phyloP scores from a whole-genome alignment of 2,329 filamentous ascomycete genomes.

The Xenosphaeropsis pyriputrescens region DNA sequence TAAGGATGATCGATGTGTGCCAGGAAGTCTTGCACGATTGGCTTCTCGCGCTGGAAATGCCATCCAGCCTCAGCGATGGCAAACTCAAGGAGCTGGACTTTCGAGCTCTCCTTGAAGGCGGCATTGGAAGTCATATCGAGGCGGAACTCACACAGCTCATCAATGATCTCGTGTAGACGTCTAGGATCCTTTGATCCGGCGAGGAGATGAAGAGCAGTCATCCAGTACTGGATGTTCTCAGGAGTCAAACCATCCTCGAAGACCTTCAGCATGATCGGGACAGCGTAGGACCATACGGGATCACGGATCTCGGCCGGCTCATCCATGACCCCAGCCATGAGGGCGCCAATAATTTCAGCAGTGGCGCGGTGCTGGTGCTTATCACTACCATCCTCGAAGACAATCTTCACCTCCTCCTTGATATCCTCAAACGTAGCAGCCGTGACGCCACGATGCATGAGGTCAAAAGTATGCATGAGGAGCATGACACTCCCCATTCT shows the following conservation, averaged over 20 bases:
- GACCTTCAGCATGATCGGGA: slow-evolving; percentile 73
- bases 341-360: slow-evolving; percentile 77
- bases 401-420: slow-evolving; percentile 59
- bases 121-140: slow-evolving; percentile 92
- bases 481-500: slow-evolving; percentile 78
- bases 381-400: slow-evolving; percentile 87
- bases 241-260: slow-evolving; percentile 88
- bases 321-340: slow-evolving; percentile 71
- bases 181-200: slow-evolving; percentile 83
- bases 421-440: slow-evolving; percentile 74
- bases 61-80: slow-evolving; percentile 79
- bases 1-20: slow-evolving; percentile 92
- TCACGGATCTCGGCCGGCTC: slow-evolving; percentile 59
- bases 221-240: slow-evolving; percentile 91
- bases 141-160: slow-evolving; percentile 70
- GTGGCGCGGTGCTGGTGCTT: slow-evolving; percentile 97
- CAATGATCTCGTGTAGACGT: slow-evolving; percentile 71
- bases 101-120: slow-evolving; percentile 96
- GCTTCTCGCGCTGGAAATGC: slow-evolving; percentile 87
- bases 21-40: slow-evolving; percentile 80
- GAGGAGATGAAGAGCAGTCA: slow-evolving; percentile 80
- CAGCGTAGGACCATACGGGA: slow-evolving; percentile 75
- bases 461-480: slow-evolving; percentile 77
- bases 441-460: slow-evolving; percentile 71
- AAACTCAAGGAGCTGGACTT: slow-evolving; percentile 82